phyloP scores from a whole-genome alignment of 2,329 filamentous ascomycete genomes.

The Juglanconis sp. region DNA sequence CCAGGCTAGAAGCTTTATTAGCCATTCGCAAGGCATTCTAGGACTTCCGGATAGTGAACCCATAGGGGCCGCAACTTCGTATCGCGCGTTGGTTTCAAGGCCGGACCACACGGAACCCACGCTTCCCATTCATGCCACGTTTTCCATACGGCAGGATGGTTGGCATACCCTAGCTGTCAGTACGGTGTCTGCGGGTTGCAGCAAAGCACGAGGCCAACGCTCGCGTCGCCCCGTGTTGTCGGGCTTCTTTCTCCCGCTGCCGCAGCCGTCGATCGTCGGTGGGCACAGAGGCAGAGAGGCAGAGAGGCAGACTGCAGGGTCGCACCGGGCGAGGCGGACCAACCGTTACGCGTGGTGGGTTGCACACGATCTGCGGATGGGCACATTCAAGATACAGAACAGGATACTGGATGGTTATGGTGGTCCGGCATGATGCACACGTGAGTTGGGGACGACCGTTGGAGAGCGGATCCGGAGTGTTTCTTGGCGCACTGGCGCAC shows the following conservation, averaged over 20 bases:
- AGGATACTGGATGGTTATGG: neutral
- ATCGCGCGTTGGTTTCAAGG: neutral
- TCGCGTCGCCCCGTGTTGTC: neutral
- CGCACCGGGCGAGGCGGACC: neutral
- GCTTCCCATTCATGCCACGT: neutral
- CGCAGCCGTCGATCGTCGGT: too few relatives aligned
- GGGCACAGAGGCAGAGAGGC: too few relatives aligned
- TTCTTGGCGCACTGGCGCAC: neutral
- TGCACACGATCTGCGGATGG: neutral
- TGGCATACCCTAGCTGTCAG: neutral
- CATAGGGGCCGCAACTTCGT: neutral
- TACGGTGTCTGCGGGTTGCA: neutral
- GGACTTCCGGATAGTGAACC: neutral
- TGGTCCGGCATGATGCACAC: neutral
- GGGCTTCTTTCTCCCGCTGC: too few relatives aligned
- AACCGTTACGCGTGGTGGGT: neutral
- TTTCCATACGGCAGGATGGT: neutral
- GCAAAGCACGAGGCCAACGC: too few relatives aligned
- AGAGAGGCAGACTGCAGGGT: neutral
- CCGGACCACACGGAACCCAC: neutral
- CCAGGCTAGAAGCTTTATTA: too few relatives aligned
- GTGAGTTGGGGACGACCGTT: neutral
- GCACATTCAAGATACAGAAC: neutral
- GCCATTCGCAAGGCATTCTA: neutral
- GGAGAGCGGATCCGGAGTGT: neutral